These are phyloP conservation scores for Rhizopus stolonifer DNA, from an alignment of 371 early-diverging fungal species.

Conservation along the genomic window DNA sequence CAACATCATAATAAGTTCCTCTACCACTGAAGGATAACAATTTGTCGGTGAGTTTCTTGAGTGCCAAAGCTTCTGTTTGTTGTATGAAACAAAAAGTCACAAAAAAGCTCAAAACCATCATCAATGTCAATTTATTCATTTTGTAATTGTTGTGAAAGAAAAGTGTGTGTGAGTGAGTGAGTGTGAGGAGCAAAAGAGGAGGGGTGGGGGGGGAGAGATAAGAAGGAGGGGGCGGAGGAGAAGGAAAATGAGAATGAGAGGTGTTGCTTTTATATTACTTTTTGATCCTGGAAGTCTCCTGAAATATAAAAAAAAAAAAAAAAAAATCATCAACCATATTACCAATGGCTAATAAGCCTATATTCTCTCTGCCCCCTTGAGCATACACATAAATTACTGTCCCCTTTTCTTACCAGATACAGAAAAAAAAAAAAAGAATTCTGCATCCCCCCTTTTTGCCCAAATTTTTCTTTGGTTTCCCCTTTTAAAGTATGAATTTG, in stretches of 20 bases:
- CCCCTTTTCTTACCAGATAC: too few relatives aligned
- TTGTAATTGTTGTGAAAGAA: not conserved
- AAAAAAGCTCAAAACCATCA: not conserved
- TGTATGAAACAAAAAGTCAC: not conserved
- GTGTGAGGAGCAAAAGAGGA: not conserved
- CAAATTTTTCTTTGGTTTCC: too few relatives aligned
- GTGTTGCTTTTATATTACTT: slow-evolving; percentile 1
- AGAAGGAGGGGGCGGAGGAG: too few relatives aligned
- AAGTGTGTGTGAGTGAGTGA: too few relatives aligned
- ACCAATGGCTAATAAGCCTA: not conserved
- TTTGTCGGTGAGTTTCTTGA: not conserved
- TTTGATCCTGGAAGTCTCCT: not conserved
- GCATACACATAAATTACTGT: too few relatives aligned
- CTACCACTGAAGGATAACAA: slow-evolving; percentile 10
- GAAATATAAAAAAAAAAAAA: not conserved
- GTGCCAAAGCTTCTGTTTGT: not conserved
- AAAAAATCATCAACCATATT: not conserved
- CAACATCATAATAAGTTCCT: slow-evolving; percentile 32
- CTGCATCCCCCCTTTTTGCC: not conserved
- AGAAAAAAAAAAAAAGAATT: not conserved
- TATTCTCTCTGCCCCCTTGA: too few relatives aligned
- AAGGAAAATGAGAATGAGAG: too few relatives aligned
- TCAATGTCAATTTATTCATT: not conserved
- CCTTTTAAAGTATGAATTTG: too few relatives aligned
- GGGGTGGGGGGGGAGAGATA: not conserved